phyloP scores from a whole-genome alignment of 164 flowering plant species.

The Pachysandra terminalis region DNA sequence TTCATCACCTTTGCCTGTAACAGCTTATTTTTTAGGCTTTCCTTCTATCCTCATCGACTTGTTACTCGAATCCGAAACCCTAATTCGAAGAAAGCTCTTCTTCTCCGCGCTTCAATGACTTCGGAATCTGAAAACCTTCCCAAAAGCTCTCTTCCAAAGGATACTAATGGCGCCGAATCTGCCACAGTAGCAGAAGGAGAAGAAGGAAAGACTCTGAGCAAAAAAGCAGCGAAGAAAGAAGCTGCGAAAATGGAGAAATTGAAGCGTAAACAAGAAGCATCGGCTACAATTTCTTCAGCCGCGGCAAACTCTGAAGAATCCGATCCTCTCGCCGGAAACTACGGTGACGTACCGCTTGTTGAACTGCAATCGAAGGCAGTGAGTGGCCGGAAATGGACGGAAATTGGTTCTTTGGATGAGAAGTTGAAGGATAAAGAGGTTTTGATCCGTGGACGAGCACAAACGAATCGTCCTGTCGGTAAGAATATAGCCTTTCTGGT shows the following conservation, averaged over 20 bases:
- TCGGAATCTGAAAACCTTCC: not conserved
- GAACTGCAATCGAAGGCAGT: constrained; percentile 66
- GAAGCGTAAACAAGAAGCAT: constrained; percentile 45
- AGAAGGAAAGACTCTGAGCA: constrained; percentile 28
- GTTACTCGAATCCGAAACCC: no score
- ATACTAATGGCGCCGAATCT: not conserved
- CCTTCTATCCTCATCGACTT: no score
- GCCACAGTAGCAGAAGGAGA: not conserved
- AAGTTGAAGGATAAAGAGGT: constrained; percentile 48
- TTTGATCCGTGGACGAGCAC: constrained; percentile 65
- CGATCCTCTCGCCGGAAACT: constrained; percentile 54
- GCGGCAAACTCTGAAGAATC: constrained; percentile 27
- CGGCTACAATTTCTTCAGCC: constrained; percentile 44
- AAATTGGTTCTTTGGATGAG: constrained; percentile 30
- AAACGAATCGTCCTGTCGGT: constrained; percentile 69
- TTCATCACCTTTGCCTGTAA: no score
- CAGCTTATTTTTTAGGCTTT: no score
- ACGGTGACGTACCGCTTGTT: constrained; percentile 62
- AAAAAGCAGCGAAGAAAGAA: constrained; percentile 57
- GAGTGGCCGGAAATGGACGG: constrained; percentile 52
- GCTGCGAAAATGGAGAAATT: constrained; percentile 47
- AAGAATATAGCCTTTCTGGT: constrained; percentile 83
- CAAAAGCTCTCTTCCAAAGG: not conserved
- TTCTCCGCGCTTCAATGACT: not conserved
- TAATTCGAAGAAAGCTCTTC: no score